Evolutionary conservation across 345 rosid species (phyloP).

Genomic region (Corchorus olitorius): DNA sequence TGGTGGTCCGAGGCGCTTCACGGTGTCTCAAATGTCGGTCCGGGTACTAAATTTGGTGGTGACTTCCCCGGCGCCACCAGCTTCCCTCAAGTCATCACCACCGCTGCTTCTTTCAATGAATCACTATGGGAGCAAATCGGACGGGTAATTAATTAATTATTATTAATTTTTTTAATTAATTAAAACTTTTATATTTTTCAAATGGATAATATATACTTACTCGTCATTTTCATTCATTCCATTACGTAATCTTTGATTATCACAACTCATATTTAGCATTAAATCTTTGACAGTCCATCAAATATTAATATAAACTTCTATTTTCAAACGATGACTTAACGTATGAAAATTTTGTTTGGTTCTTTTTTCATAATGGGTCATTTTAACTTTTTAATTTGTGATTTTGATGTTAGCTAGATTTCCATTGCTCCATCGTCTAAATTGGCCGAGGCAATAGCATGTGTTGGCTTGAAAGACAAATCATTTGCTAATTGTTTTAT

Average conservation of each 20-base stretch:
- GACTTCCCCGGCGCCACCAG: slow-evolving; percentile 79
- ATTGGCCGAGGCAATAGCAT: neutral
- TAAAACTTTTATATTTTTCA: no score
- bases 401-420: neutral
- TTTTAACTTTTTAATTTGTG: neutral
- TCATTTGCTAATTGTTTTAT: neutral
- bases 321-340: no score
- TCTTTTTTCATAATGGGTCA: no score
- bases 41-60: slow-evolving; percentile 70
- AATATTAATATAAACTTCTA: no score
- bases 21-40: slow-evolving; percentile 82
- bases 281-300: no score
- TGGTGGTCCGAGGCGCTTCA: slow-evolving; percentile 99
- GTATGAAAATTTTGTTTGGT: no score
- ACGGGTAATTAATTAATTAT: slow-evolving; percentile 46
- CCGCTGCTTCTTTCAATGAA: slow-evolving; percentile 90
- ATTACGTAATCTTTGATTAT: no score
- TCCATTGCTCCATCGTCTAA: neutral
- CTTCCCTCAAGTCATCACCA: slow-evolving; percentile 93
- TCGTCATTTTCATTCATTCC: no score
- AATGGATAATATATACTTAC: no score
- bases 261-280: no score
- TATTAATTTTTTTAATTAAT: no score
- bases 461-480: neutral
- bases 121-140: slow-evolving; percentile 89